Evolutionary conservation across 148 eudicot genomes (phyloP).

Genomic region (Limonium bicolor): DNA sequence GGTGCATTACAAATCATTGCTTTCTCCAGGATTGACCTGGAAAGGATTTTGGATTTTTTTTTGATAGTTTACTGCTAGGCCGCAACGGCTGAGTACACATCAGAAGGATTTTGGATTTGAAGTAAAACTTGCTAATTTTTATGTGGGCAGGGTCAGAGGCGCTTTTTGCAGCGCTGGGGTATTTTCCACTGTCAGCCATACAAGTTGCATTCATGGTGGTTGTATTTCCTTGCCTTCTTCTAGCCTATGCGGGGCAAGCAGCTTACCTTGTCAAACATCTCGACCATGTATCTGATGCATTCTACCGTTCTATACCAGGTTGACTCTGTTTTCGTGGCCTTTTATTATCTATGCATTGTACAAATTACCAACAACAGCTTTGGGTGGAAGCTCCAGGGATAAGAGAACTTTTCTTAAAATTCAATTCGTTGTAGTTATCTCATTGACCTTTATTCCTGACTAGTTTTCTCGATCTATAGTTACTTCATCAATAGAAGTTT

Average conservation of each 20-base stretch:
- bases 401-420: too few relatives aligned
- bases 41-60: neutral
- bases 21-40: neutral
- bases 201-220: constrained; percentile 79
- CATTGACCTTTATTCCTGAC: too few relatives aligned
- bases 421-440: too few relatives aligned
- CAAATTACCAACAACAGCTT: neutral
- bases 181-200: constrained; percentile 75
- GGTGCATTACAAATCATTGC: neutral
- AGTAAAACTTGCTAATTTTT: too few relatives aligned
- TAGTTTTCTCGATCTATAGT: too few relatives aligned
- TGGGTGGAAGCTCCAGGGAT: too few relatives aligned
- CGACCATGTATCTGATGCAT: constrained; percentile 64
- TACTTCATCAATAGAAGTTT: too few relatives aligned
- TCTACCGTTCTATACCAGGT: constrained; percentile 95
- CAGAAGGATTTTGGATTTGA: too few relatives aligned
- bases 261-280: constrained; percentile 67
- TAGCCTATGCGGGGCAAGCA: constrained; percentile 91
- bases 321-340: neutral
- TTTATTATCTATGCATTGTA: neutral
- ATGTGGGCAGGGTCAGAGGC: constrained; percentile 96
- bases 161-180: constrained; percentile 81
- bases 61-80: too few relatives aligned
- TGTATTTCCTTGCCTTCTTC: constrained; percentile 88
- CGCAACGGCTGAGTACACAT: too few relatives aligned